Percentiles rank a stretch among this genome's conserved stretches.
phyloP scores from a whole-genome alignment of 805 yeast species.

The Metschnikowia henanensis region DNA sequence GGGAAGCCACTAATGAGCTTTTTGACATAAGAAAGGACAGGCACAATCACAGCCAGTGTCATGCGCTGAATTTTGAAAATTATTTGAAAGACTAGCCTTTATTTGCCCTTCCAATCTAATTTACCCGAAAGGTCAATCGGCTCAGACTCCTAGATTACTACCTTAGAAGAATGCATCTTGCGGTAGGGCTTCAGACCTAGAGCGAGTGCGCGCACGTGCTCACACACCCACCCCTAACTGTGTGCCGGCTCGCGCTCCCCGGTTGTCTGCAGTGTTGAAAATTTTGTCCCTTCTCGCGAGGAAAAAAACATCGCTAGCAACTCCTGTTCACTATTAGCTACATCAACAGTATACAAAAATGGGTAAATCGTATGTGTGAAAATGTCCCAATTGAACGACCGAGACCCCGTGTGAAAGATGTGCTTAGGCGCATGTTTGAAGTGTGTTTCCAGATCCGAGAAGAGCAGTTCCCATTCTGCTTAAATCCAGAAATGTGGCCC shows the following conservation, averaged over 20 bases:
- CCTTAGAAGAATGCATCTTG: neutral
- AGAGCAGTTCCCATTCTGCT: no score
- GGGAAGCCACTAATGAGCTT: no score
- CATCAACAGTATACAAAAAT: conserved; percentile 23
- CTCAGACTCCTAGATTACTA: no score
- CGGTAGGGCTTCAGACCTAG: conserved; percentile 10
- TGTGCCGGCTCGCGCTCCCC: conserved; percentile 8
- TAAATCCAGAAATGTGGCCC: no score
- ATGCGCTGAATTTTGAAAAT: no score
- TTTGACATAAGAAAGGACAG: no score
- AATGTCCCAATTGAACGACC: neutral
- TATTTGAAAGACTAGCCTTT: no score
- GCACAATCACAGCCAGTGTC: no score
- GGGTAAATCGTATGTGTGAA: conserved; percentile 33
- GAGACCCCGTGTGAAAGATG: neutral
- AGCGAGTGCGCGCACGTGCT: conserved; percentile 5
- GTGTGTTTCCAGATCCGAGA: neutral
- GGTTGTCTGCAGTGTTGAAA: conserved; percentile 19
- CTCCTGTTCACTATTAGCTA: conserved; percentile 11
- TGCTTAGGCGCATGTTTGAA: neutral
- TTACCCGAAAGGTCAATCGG: no score
- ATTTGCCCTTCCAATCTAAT: no score
- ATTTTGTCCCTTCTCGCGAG: conserved; percentile 18
- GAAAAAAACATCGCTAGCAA: conserved; percentile 8
- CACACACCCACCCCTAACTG: neutral